These are phyloP conservation scores for Eimeria falciformis DNA, from an alignment of 169 alveolate genomes.

Conservation along the genomic window DNA sequence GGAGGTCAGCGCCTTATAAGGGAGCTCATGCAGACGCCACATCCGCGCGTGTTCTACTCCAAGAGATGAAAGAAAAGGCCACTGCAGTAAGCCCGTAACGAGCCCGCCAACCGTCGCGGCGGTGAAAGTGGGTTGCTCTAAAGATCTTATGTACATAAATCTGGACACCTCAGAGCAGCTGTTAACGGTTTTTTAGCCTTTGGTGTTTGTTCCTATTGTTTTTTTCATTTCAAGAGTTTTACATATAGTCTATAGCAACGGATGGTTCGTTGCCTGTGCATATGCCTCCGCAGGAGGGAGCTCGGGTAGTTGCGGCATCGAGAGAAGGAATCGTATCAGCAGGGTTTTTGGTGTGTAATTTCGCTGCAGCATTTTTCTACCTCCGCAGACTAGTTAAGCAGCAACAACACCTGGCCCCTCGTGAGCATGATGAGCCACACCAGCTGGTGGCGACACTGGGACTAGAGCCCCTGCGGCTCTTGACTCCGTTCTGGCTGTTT, in stretches of 20 bases:
- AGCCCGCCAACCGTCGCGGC: not conserved
- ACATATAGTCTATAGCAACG: too few relatives aligned
- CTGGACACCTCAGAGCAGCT: not conserved
- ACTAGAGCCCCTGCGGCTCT: conserved; percentile 39
- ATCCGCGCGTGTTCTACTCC: conserved; percentile 39
- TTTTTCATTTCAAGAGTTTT: not conserved
- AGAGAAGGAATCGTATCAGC: conserved; percentile 37
- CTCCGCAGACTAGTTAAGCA: conserved; percentile 17
- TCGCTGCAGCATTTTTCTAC: conserved; percentile 55
- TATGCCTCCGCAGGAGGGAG: conserved; percentile 39
- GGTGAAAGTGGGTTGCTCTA: not conserved
- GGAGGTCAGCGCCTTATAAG: not conserved
- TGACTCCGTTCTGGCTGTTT: conserved; percentile 58
- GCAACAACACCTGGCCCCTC: not conserved
- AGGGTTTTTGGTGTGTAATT: conserved; percentile 34
- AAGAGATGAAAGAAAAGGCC: conserved; percentile 23
- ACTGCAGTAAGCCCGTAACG: conserved; percentile 16
- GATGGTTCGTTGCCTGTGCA: not conserved
- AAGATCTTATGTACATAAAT: too few relatives aligned
- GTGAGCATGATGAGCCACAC: not conserved
- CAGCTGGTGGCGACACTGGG: conserved; percentile 23
- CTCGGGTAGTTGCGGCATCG: conserved; percentile 49
- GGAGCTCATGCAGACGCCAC: conserved; percentile 39
- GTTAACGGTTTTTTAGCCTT: not conserved
- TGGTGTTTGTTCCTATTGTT: not conserved